Evolutionary conservation across 2,329 filamentous ascomycete species (phyloP).

Genomic region (Neopestalotiopsis clavispora): DNA sequence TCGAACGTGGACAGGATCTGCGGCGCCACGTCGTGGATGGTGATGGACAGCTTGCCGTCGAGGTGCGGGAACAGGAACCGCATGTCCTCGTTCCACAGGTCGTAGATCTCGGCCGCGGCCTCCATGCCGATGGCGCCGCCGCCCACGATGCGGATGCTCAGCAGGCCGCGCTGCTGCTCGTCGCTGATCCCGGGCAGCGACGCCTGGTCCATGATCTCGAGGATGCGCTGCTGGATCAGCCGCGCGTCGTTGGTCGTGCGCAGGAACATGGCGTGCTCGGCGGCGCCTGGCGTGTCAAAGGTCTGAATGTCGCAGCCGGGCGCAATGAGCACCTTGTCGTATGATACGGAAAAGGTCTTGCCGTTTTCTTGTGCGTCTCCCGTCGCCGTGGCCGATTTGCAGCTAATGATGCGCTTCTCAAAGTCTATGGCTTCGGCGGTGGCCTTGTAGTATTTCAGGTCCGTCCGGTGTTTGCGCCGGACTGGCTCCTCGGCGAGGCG

Average conservation of each 20-base stretch:
- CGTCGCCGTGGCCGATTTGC: slow-evolving; percentile 36
- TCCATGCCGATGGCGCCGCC: slow-evolving; percentile 48
- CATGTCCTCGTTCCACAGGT: slow-evolving; percentile 44
- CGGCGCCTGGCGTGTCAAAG: slow-evolving; percentile 43
- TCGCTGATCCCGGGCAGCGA: slow-evolving; percentile 30
- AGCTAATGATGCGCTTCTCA: slow-evolving; percentile 35
- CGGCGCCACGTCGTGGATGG: slow-evolving; percentile 49
- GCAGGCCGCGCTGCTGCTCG: slow-evolving; percentile 37
- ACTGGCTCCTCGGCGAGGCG: slow-evolving; percentile 49
- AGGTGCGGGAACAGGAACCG: slow-evolving; percentile 44
- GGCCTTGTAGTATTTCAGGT: slow-evolving; percentile 44
- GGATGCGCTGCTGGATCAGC: slow-evolving; percentile 37
- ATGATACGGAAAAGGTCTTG: slow-evolving; percentile 41
- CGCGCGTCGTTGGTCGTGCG: slow-evolving; percentile 40
- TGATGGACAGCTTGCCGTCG: slow-evolving; percentile 42
- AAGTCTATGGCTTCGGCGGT: slow-evolving; percentile 43
- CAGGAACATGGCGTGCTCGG: slow-evolving; percentile 43
- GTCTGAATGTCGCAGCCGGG: slow-evolving; percentile 47
- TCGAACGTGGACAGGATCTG: slow-evolving; percentile 46
- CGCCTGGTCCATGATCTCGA: slow-evolving; percentile 33
- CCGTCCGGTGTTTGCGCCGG: slow-evolving; percentile 35
- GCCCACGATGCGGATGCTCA: slow-evolving; percentile 44
- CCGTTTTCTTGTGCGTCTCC: slow-evolving; percentile 24
- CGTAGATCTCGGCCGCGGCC: slow-evolving; percentile 47
- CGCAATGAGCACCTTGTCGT: slow-evolving; percentile 46